Conservation (phyloP, 768 basidiomycete genomes). For the Phanerochaete sordida region DNA sequence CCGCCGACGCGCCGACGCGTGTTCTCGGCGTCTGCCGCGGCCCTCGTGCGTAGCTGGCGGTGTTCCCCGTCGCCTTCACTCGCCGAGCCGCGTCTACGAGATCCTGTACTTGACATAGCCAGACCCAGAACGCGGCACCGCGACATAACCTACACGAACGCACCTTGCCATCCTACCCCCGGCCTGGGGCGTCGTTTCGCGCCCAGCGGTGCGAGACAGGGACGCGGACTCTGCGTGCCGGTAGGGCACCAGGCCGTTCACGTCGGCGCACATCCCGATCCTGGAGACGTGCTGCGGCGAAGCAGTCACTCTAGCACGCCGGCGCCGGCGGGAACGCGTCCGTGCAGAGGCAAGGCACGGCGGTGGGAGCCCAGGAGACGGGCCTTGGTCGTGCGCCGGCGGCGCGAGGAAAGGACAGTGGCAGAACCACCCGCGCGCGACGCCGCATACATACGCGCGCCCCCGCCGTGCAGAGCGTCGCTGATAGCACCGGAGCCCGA, state of each 20-base stretch:
- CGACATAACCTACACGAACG: neutral
- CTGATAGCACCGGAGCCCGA: too few species aligned
- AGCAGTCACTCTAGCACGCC: too few species aligned
- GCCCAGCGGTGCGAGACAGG: conserved; percentile 32
- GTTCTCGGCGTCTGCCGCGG: too few species aligned
- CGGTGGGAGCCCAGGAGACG: too few species aligned
- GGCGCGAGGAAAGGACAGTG: neutral
- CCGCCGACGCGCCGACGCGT: too few species aligned
- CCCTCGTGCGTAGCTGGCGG: too few species aligned
- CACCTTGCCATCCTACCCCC: conserved; percentile 33
- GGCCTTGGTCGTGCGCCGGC: too few species aligned
- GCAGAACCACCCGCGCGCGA: neutral
- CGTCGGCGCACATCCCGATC: neutral
- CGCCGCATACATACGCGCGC: too few species aligned
- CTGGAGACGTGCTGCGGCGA: conserved; percentile 17
- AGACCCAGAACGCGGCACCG: neutral
- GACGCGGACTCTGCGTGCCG: conserved; percentile 22
- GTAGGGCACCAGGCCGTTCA: too few species aligned
- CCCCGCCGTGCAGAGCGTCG: too few species aligned
- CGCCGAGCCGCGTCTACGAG: conserved; percentile 23
- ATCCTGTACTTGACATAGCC: conserved; percentile 17
- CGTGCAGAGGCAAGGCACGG: too few species aligned
- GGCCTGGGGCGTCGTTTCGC: conserved; percentile 34
- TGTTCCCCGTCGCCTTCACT: conserved; percentile 10
- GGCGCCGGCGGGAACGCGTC: too few species aligned